Evolutionary conservation across 2,329 filamentous ascomycete species (phyloP), one percentile per base, ranked within the genome.

Genomic region (Claviceps sp.): DNA sequence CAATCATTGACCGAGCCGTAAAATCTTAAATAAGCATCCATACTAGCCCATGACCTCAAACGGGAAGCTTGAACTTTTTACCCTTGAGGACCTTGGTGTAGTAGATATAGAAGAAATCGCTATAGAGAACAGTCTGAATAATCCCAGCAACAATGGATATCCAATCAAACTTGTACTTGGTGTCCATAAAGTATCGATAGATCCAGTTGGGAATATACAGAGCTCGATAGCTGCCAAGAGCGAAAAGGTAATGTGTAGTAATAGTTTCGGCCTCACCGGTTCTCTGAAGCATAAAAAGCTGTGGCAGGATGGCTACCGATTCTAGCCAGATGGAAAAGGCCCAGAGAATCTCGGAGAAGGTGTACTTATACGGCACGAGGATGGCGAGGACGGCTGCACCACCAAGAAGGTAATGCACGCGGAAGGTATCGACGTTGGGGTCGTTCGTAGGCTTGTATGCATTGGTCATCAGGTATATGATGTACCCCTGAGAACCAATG

Each of bases 61-160:
- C 87, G 2, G 86, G 86, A 53, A 91, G 75, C 68, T 88, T 87
- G 68, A 91, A 91, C 74, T 88, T 90, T 76, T 88, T 86, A 60
- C 86, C 86, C 74, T 90, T 88, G 71, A 90, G 73, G 47, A 91
- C 85, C 82, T 96, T 97, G 54, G 85, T 95, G 73, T 96, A 98
- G 75, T 98, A 98, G 63, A 98, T 91, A 78, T 90, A 98, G 79
- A 98, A 98, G 75, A 98, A 98, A 73, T 98, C 93, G 57, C 88
- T 95, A 74, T 98, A 98, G 53, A 98, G 76, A 47, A 98, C 72
- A 0, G 93, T 98, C 76, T 98, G 93, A 57, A 97, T 73, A 52
- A 97, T 78, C 13, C 93, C 93, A 3, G 94, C 93, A 56, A 93
- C 65, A 49, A 96, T 85, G 20, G 90, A 85, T 59, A 96, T 94